phyloP scores from a whole-genome alignment of 2,329 filamentous ascomycete species.

The Trichophyton rubrum region DNA sequence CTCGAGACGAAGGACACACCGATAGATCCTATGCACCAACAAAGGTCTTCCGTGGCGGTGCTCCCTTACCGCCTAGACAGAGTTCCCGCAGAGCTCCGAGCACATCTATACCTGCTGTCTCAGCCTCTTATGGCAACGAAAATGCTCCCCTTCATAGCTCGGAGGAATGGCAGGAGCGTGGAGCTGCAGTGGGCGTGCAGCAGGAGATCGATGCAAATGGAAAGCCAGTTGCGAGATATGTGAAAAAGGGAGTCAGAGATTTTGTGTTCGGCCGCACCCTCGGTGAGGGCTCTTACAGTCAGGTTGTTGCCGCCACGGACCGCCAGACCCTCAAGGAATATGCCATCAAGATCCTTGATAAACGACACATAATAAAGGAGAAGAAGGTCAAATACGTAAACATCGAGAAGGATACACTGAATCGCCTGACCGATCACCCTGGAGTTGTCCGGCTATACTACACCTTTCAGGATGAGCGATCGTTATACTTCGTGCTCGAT shows the following conservation, averaged over 20 bases:
- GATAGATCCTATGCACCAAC: conserved; percentile 55
- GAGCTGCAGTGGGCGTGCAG: conserved; percentile 71
- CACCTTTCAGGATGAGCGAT: conserved; percentile 94
- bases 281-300: conserved; percentile 96
- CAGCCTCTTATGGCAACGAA: conserved; percentile 42
- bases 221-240: conserved; percentile 63
- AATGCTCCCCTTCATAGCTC: conserved; percentile 51
- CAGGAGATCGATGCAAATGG: conserved; percentile 79
- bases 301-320: conserved; percentile 83
- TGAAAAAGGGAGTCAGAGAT: conserved; percentile 96
- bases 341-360: conserved; percentile 95
- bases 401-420: conserved; percentile 96
- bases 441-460: conserved; percentile 96
- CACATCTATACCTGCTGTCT: conserved; percentile 23
- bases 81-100: conserved; percentile 57
- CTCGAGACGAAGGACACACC: conserved; percentile 56
- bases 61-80: conserved; percentile 58
- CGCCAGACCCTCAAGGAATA: conserved; percentile 91
- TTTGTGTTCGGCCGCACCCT: conserved; percentile 85
- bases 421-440: conserved; percentile 88
- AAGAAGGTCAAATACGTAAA: conserved; percentile 99
- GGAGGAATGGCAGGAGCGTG: conserved; percentile 92
- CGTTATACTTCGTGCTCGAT: conserved; percentile 92
- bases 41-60: conserved; percentile 45
- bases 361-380: conserved; percentile 98